Base-by-base conservation (phyloP, 2,329 filamentous ascomycete genomes). In the Aspergillus viridinutans region DNA sequence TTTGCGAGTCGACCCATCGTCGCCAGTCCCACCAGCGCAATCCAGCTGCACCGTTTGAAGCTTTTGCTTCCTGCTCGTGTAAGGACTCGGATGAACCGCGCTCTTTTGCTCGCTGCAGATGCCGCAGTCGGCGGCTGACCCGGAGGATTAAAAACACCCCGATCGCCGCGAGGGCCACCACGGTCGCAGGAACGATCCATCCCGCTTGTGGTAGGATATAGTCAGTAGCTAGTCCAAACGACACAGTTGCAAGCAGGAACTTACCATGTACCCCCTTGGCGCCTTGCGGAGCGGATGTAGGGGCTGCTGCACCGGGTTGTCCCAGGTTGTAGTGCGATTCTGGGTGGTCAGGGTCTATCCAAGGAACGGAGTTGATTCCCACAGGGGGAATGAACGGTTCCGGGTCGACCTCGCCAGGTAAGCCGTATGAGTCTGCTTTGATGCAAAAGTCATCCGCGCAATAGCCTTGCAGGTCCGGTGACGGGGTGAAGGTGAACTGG, bases 401-500 rank as follows among this genome's bases (percentile, higher is more conserved):
- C 9, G 69, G 61, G 4, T 53, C 60, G 21, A 61, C 58, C 29
- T 73, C 71, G 3, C 65, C 69, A 0, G 70, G 69, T 29, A 64
- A 58, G 10, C 72, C 72, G 51, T 65, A 74, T 20, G 60, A 61
- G 1, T 53, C 54, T 3, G 72, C 66, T 47, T 74, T 69, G 12
- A 61, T 58, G 42, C 72, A 74, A 32, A 54, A 64, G 4, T 64
- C 63, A 12, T 70, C 64, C 23, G 61, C 62, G 50, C 72, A 74
- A 57, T 66, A 70, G 7, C 66, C 62, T 38, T 67, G 67, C 49
- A 76, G 64, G 53, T 70, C 67, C 3, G 65, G 60, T 12, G 70
- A 73, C 1, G 74, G 74, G 8, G 69, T 70, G 43, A 75, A 77
- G 1, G 72, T 75, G 48, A 66, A 69, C 52, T 72, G 67, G 20